Conservation (phyloP, 306 rosid species). For the Astragalus membranaceus region DNA sequence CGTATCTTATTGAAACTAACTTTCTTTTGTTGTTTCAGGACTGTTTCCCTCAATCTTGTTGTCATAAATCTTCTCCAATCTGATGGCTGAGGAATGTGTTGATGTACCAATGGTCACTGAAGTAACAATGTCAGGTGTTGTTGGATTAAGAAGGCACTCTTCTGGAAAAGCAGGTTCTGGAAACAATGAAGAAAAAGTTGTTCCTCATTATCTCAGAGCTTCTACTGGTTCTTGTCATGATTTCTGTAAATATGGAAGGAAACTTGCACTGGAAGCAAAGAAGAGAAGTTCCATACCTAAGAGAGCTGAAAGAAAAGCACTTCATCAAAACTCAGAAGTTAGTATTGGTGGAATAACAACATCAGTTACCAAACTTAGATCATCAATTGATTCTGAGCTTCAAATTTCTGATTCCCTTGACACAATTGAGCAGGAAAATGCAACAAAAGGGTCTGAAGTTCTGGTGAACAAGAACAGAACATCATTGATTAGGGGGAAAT, state of each 20-base stretch:
- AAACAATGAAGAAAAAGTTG: constrained; percentile 24
- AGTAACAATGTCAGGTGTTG: constrained; percentile 18
- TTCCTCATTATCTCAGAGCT: constrained; percentile 70
- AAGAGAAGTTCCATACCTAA: constrained; percentile 27
- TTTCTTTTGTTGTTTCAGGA: constrained; percentile 37
- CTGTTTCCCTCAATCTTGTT: constrained; percentile 21
- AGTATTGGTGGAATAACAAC: constrained; percentile 4
- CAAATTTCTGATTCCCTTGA: too few species aligned
- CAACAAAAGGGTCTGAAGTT: neutral
- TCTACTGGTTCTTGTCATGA: constrained; percentile 92
- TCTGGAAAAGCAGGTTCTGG: constrained; percentile 34
- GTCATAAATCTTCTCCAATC: neutral
- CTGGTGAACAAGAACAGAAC: constrained; percentile 21
- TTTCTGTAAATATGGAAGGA: constrained; percentile 66
- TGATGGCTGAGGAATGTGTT: constrained; percentile 39
- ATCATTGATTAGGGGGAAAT: constrained; percentile 27
- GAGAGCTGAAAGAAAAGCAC: constrained; percentile 27
- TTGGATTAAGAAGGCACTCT: constrained; percentile 49
- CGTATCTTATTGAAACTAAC: neutral
- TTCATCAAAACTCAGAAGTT: constrained; percentile 9
- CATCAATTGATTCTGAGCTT: constrained; percentile 19
- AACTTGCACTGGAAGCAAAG: constrained; percentile 34
- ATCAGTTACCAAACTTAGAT: constrained; percentile 7
- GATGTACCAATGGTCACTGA: constrained; percentile 23
- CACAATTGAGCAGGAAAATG: neutral